These are phyloP conservation scores for Fusarium tanahbumbuense DNA, from an alignment of 2,329 filamentous ascomycete genomes.

Conservation along the genomic window DNA sequence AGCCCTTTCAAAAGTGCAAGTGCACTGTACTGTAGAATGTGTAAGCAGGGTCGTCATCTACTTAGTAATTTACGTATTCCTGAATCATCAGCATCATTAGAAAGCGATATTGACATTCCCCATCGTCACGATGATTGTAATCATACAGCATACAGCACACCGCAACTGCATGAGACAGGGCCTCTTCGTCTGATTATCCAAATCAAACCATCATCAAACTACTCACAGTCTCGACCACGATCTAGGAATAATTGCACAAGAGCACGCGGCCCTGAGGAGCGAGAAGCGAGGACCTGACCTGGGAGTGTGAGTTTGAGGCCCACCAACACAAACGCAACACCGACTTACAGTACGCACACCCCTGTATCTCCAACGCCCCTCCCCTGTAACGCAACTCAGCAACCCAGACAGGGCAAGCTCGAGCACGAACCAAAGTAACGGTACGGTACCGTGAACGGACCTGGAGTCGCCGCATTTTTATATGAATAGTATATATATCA, in stretches of 20 bases:
- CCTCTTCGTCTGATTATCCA: slow-evolving; percentile 1
- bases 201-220: slow-evolving; percentile 33
- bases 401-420: slow-evolving; percentile 34
- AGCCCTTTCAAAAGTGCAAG: slow-evolving; percentile 5
- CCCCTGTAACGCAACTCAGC: slow-evolving; percentile 37
- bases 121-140: slow-evolving; percentile 1
- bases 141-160: not conserved
- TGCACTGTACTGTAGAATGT: not conserved
- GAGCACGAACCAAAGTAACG: slow-evolving; percentile 40
- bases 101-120: not conserved
- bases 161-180: not conserved
- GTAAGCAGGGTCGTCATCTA: slow-evolving; percentile 1
- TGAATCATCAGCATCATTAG: slow-evolving; percentile 1
- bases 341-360: slow-evolving; percentile 22
- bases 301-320: slow-evolving; percentile 4
- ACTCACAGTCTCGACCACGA: slow-evolving; percentile 34
- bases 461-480: slow-evolving; percentile 31
- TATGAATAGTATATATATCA: slow-evolving; percentile 43
- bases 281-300: not conserved
- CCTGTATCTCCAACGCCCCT: slow-evolving; percentile 21
- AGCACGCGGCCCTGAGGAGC: slow-evolving; percentile 25
- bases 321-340: not conserved
- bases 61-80: not conserved
- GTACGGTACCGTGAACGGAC: slow-evolving; percentile 34
- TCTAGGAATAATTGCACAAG: slow-evolving; percentile 35